Conservation (phyloP, 2,329 filamentous ascomycete genomes). For the Nemania abortiva region DNA sequence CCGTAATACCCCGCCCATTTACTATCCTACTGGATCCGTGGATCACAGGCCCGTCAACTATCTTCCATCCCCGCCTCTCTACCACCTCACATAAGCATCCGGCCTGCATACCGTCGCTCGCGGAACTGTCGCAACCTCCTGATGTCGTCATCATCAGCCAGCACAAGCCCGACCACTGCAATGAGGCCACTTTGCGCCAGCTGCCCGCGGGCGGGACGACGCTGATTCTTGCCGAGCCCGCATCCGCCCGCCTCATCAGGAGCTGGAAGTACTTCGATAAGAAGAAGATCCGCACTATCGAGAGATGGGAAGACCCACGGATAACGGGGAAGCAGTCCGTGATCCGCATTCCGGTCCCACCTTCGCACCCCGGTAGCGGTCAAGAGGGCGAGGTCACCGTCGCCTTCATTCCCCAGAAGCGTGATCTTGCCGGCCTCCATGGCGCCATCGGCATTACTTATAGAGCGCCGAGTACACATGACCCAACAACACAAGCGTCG, state of each 20-base stretch:
- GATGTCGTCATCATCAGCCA: slow-evolving; percentile 63
- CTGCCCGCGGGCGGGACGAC: slow-evolving; percentile 67
- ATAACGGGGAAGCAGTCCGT: slow-evolving; percentile 52
- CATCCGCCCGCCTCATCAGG: slow-evolving; percentile 73
- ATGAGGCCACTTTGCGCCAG: slow-evolving; percentile 75
- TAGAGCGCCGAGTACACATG: slow-evolving; percentile 62
- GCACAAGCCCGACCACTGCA: slow-evolving; percentile 73
- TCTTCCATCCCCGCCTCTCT: slow-evolving; percentile 72
- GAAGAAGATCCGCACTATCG: slow-evolving; percentile 59
- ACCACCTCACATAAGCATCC: slow-evolving; percentile 66
- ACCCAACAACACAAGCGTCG: slow-evolving; percentile 26
- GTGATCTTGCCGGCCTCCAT: slow-evolving; percentile 71
- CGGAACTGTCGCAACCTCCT: slow-evolving; percentile 57
- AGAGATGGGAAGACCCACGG: slow-evolving; percentile 60
- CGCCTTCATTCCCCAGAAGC: slow-evolving; percentile 72
- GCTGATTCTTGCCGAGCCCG: slow-evolving; percentile 74
- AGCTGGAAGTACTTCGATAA: slow-evolving; percentile 76
- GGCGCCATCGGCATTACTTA: slow-evolving; percentile 80
- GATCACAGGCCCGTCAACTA: slow-evolving; percentile 70
- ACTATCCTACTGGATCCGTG: slow-evolving; percentile 80
- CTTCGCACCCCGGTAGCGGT: slow-evolving; percentile 61
- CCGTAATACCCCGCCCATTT: slow-evolving; percentile 63
- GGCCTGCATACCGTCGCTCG: slow-evolving; percentile 67
- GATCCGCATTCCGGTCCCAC: slow-evolving; percentile 64
- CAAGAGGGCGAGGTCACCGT: slow-evolving; percentile 76